phyloP scores from a whole-genome alignment of 2,329 filamentous ascomycete genomes.

The Stemphylium beticola region DNA sequence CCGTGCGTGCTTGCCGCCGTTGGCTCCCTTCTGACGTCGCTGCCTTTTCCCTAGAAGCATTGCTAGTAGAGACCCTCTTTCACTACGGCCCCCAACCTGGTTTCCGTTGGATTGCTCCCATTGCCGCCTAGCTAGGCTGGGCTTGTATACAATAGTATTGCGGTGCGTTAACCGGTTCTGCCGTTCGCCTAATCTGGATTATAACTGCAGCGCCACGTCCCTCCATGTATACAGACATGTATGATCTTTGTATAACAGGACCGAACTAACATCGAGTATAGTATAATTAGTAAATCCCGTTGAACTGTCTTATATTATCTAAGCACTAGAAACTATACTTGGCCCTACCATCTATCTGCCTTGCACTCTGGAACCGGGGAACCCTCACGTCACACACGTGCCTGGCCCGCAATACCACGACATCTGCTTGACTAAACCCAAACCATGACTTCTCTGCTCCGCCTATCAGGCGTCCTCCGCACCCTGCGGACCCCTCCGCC shows the following conservation, averaged over 20 bases:
- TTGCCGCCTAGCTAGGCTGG: background rate
- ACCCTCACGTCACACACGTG: background rate
- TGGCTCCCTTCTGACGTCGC: constrained; percentile 30
- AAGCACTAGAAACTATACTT: too few species aligned
- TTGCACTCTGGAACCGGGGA: too few species aligned
- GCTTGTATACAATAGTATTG: background rate
- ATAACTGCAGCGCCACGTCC: background rate
- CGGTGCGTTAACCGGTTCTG: background rate
- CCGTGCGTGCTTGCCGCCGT: constrained; percentile 26
- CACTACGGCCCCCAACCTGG: background rate
- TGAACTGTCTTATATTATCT: too few species aligned
- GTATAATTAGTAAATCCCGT: too few species aligned
- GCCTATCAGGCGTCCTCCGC: constrained; percentile 17
- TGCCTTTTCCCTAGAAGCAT: constrained; percentile 9
- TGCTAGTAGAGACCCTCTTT: background rate
- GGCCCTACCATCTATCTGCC: too few species aligned
- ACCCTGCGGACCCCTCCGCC: constrained; percentile 2
- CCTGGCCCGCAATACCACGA: background rate
- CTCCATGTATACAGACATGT: background rate
- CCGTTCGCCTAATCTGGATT: background rate
- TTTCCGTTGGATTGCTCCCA: background rate
- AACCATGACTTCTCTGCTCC: constrained; percentile 14
- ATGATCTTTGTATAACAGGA: too few species aligned
- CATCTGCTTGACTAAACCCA: background rate
- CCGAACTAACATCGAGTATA: too few species aligned